Percentiles rank a stretch among this genome's conserved stretches.
Conservation (phyloP, 768 basidiomycete species). For the Chalciporus sphaerocephalus region DNA sequence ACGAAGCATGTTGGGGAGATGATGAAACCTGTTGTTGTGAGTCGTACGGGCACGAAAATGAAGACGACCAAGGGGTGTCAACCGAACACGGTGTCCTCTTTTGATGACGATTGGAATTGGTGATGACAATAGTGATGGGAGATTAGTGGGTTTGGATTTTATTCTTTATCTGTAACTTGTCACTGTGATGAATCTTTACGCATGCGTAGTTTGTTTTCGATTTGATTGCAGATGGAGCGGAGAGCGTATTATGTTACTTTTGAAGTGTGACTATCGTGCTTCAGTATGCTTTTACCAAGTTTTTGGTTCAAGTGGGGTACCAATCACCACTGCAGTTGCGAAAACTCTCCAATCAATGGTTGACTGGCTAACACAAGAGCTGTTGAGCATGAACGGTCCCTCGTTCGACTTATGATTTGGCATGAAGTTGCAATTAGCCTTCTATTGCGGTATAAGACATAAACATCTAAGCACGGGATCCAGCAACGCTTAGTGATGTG, state of each 20-base stretch:
- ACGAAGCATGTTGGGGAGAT: constrained; percentile 15
- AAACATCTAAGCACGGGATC: not conserved
- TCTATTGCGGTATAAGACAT: constrained; percentile 8
- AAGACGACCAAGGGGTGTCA: not conserved
- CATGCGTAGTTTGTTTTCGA: not conserved
- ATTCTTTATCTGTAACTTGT: not conserved
- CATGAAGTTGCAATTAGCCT: not conserved
- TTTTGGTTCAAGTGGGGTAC: no score
- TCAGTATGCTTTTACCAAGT: no score
- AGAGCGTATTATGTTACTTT: no score
- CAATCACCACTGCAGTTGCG: no score
- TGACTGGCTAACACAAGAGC: no score
- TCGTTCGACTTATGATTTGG: not conserved
- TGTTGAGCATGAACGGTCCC: no score
- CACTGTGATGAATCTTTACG: no score
- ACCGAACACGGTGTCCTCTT: constrained; percentile 7
- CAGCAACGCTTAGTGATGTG: constrained; percentile 26
- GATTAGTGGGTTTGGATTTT: not conserved
- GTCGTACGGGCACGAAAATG: constrained; percentile 1
- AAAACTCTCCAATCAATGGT: no score
- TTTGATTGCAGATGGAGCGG: no score
- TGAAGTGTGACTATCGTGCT: no score
- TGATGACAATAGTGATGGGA: constrained; percentile 17
- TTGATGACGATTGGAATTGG: constrained; percentile 61
- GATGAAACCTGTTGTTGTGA: constrained; percentile 28